These are phyloP conservation scores for Kwoniella sp. DNA, from an alignment of 768 basidiomycete genomes.

Conservation along the genomic window DNA sequence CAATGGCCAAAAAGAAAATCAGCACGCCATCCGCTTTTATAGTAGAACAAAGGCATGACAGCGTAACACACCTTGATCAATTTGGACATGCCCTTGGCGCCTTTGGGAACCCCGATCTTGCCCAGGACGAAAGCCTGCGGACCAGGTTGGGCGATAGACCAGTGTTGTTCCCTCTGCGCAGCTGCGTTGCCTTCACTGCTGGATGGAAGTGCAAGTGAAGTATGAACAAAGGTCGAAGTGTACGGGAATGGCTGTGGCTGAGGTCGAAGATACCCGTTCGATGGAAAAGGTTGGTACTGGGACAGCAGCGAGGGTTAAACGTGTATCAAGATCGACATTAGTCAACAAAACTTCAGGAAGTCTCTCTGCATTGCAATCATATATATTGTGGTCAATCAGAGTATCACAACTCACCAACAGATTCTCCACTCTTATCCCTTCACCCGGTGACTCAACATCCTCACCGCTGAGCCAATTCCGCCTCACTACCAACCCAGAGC, in stretches of 20 bases:
- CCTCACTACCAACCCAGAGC: constrained; percentile 32
- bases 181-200: neutral
- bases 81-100: constrained; percentile 9
- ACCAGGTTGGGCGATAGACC: constrained; percentile 38
- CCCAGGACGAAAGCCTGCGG: constrained; percentile 35
- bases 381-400: no score
- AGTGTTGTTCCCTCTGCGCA: constrained; percentile 27
- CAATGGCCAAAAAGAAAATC: no score
- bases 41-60: no score
- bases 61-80: constrained; percentile 26
- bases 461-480: constrained; percentile 29
- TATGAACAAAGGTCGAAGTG: constrained; percentile 29
- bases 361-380: no score
- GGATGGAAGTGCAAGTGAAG: neutral
- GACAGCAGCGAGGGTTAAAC: neutral
- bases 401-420: constrained; percentile 28
- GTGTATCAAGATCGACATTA: no score
- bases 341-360: no score
- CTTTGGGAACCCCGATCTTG: constrained; percentile 26
- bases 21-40: no score
- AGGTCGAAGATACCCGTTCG: neutral
- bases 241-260: constrained; percentile 35
- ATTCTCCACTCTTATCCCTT: constrained; percentile 35
- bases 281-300: constrained; percentile 9
- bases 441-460: neutral